Base-by-base conservation (phyloP, 1,284 basidiomycete species). In the Ganoderma lucidum region DNA sequence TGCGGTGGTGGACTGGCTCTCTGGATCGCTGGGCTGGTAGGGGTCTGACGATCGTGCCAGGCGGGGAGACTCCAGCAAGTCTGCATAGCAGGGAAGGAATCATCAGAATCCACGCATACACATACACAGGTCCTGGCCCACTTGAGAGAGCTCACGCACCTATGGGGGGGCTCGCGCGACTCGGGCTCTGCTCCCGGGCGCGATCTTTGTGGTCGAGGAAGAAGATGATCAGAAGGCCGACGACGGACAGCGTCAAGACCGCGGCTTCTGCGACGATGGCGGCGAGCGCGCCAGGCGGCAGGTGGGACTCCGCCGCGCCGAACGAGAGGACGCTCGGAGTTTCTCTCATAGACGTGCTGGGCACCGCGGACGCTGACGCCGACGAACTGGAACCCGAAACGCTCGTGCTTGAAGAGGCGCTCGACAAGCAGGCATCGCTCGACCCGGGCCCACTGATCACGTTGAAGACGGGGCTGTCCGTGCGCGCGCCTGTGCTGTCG, bases 211-310 rank as follows among this genome's bases (percentile, higher is more conserved):
- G n/a, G 35, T 59, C 35, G 9, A 59, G 35, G 30, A 59, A 35
- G 4, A 35, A 59, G 30, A 39, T 23, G 17, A 59, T 39, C 32
- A 59, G 32, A 35, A 59, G 56, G 15, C 56, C 56, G 8, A 12
- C 56, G n/a, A 59, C 9, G 23, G 32, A 35, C 30, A 59, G 35
- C 17, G 19, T 12, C 56, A 59, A 39, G 32, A 59, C 9, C n/a
- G 19, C 56, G n/a, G 56, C 56, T 39, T 59, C 56, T 17, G 19
- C 17, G 19, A 39, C 56, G 35, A 59, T 59, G 56, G 32, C 56
- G 10, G 35, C 56, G 19, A 59, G 6, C 17, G 32, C 56, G 32
- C 56, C 56, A 12, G 56, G 19, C 2, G 56, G 56, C 19, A 59
- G 56, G 3, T 30, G 32, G 35, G 56, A 30, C 17, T 17, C 10